Base-by-base conservation (phyloP, 305 asterid genomes). In the Fraxinus baroniana region DNA sequence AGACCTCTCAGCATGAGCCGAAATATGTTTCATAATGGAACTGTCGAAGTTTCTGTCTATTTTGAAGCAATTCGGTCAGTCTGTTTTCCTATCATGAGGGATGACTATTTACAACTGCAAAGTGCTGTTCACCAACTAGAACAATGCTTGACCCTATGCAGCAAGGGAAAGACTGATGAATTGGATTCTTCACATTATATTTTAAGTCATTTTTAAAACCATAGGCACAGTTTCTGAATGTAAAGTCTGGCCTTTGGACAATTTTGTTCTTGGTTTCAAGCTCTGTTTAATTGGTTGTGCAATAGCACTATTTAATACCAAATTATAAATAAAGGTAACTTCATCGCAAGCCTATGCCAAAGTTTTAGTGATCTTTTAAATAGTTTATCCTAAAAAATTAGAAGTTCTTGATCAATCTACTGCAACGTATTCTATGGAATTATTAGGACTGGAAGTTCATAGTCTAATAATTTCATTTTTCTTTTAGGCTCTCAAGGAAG, bases 401-500 rank as follows among this genome's bases (percentile, higher is more conserved):
- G 30, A 52, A 76, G 70, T 78, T 41, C 87, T 78, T 74, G 71
- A 39, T 33, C 52, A 68, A 71, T 33, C 66, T 36, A 55, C 12
- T 52, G 81, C 80, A n/a, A 18, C 44, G 37, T 68, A 73, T 64
- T 79, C 71, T 49, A 2, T 17, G 41, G 33, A 79, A 39, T 32
- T 79, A 41, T 39, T 60, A 41, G 66, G 77, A 74, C 84, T 10
- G 70, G 74, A 80, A 76, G 81, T 80, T 78, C 77, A 81, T 80
- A 52, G 76, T 83, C 87, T 85, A 60, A 77, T 82, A 64, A 68
- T 78, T 73, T 77, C 44, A 46, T 83, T 79, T 80, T 78, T 85
- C 79, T 44, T 78, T 71, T 83, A 94, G 99, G 97, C 87, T 88
- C 91, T 91, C 82, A 93, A 92, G 90, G 94, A 88, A 86, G 95